These are phyloP conservation scores for Eucalyptus viminalis DNA, from an alignment of 345 rosid genomes.

Conservation along the genomic window DNA sequence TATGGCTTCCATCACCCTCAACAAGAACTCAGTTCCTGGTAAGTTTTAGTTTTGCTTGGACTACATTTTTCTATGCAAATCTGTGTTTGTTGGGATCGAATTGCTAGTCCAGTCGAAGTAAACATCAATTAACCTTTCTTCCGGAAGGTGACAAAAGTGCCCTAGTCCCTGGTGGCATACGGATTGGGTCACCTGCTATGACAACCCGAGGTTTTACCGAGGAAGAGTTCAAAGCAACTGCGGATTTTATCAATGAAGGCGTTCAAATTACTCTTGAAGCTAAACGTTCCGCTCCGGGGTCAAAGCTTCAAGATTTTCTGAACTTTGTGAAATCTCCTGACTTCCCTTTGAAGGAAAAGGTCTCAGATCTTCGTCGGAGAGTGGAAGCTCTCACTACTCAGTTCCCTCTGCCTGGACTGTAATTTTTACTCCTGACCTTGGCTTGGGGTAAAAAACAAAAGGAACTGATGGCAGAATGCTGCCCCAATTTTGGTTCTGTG, in stretches of 20 bases:
- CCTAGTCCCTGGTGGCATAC: constrained; percentile 83
- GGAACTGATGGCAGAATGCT: background rate
- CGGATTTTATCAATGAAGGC: constrained; percentile 77
- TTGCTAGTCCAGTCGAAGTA: background rate
- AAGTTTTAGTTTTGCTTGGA: background rate
- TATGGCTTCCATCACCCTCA: constrained; percentile 86
- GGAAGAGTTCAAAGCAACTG: constrained; percentile 59
- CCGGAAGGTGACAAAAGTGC: constrained; percentile 80
- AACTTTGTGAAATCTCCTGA: constrained; percentile 46
- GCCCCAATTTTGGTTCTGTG: background rate
- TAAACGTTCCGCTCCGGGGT: constrained; percentile 32
- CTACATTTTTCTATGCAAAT: background rate
- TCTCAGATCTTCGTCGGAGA: constrained; percentile 33
- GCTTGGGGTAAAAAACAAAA: background rate
- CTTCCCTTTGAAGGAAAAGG: constrained; percentile 42
- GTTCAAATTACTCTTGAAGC: constrained; percentile 64
- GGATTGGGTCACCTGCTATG: constrained; percentile 93
- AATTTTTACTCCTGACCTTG: background rate
- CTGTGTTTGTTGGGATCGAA: background rate
- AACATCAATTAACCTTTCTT: background rate
- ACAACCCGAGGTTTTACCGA: constrained; percentile 78
- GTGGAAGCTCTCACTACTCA: constrained; percentile 67
- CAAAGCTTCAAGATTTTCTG: constrained; percentile 79
- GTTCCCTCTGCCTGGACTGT: constrained; percentile 76
- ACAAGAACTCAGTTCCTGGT: constrained; percentile 96